Percentiles rank a stretch among this genome's conserved stretches.
Evolutionary conservation across 2,329 filamentous ascomycete genomes (phyloP).

Genomic region (Colletotrichum sp.): DNA sequence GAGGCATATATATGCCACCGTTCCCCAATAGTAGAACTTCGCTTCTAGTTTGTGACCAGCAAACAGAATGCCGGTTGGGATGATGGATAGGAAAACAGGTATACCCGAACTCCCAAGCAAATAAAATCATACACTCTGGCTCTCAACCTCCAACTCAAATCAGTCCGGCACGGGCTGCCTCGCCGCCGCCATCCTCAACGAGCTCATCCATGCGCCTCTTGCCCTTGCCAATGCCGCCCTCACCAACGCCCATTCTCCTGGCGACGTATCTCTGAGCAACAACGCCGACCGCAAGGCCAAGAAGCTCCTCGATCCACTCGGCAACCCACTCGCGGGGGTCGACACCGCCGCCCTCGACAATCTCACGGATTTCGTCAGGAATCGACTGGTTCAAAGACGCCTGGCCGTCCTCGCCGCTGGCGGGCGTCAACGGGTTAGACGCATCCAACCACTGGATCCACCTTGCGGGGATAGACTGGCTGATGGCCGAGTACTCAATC

Average conservation of each 20-base stretch:
- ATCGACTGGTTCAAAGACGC: slow-evolving; percentile 44
- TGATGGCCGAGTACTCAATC: slow-evolving; percentile 84
- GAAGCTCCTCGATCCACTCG: slow-evolving; percentile 92
- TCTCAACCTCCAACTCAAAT: not conserved
- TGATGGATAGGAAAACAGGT: slow-evolving; percentile 3
- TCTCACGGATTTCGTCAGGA: slow-evolving; percentile 86
- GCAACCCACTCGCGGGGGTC: slow-evolving; percentile 97
- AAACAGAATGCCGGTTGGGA: not conserved
- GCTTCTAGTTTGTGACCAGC: not conserved
- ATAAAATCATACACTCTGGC: not conserved
- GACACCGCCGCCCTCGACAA: slow-evolving; percentile 76
- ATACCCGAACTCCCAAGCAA: slow-evolving; percentile 17
- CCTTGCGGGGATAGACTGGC: slow-evolving; percentile 80
- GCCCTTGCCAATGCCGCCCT: slow-evolving; percentile 69
- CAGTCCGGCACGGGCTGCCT: slow-evolving; percentile 20
- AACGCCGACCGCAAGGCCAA: slow-evolving; percentile 79
- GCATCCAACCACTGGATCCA: slow-evolving; percentile 95
- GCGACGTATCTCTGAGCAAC: slow-evolving; percentile 96
- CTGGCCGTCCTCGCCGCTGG: slow-evolving; percentile 52
- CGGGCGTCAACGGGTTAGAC: slow-evolving; percentile 60
- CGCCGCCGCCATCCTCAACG: slow-evolving; percentile 45
- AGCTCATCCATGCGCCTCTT: slow-evolving; percentile 65
- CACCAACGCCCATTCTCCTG: slow-evolving; percentile 92
- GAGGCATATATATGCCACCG: not conserved
- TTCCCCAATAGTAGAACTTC: not conserved